Conservation (phyloP, 1,139 yeast genomes). For the Suhomyces coccinellae region DNA sequence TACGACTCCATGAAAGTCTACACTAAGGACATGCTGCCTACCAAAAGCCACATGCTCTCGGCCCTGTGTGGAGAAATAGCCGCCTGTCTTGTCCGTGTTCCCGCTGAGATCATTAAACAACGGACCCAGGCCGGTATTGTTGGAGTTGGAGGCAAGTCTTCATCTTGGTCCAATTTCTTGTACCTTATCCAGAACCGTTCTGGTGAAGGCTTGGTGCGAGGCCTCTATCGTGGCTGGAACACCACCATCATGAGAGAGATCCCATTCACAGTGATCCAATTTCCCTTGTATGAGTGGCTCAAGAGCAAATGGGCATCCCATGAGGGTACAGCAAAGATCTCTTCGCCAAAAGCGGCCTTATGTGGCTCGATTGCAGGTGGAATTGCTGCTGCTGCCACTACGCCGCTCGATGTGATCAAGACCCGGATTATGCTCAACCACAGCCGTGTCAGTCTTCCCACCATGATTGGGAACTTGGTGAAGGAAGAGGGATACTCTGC, state of each 20-base stretch:
- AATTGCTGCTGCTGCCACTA: slow-evolving; percentile 88
- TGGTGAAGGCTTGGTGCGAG: slow-evolving; percentile 77
- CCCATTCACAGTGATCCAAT: slow-evolving; percentile 93
- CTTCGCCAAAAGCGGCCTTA: slow-evolving; percentile 79
- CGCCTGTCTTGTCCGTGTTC: slow-evolving; percentile 92
- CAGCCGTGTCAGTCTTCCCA: slow-evolving; percentile 46
- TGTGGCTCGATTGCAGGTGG: slow-evolving; percentile 97
- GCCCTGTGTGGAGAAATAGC: slow-evolving; percentile 91
- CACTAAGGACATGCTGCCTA: slow-evolving; percentile 46
- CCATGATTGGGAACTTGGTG: slow-evolving; percentile 49
- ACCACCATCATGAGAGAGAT: slow-evolving; percentile 92
- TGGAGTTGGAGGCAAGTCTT: slow-evolving; percentile 52
- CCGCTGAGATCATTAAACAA: slow-evolving; percentile 95
- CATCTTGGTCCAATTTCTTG: slow-evolving; percentile 64
- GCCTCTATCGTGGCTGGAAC: slow-evolving; percentile 90
- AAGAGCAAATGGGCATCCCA: slow-evolving; percentile 54
- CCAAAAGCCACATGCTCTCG: slow-evolving; percentile 70
- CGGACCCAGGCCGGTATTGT: slow-evolving; percentile 73
- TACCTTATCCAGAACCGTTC: slow-evolving; percentile 56
- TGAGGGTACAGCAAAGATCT: slow-evolving; percentile 35
- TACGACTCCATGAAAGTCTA: slow-evolving; percentile 73
- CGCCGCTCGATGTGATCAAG: slow-evolving; percentile 90
- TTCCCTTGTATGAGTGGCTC: slow-evolving; percentile 85
- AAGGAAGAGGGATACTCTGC: slow-evolving; percentile 68
- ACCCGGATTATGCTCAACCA: slow-evolving; percentile 83